phyloP scores from a whole-genome alignment of 495 filamentous ascomycete species.

The Tetracladium marchalianum region DNA sequence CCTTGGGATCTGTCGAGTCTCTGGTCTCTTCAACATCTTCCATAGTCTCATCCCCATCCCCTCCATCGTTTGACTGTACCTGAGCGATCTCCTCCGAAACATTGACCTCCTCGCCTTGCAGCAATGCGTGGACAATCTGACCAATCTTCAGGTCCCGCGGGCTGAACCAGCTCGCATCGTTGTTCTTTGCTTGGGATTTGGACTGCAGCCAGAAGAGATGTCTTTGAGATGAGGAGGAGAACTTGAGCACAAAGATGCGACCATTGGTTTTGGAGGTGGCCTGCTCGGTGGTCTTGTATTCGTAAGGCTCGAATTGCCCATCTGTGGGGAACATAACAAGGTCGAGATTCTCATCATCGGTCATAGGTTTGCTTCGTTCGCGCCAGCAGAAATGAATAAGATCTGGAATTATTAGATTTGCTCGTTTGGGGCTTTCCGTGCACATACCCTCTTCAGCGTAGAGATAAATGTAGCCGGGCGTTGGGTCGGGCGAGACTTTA shows the following conservation, averaged over 20 bases:
- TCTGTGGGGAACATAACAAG: slow-evolving; percentile 87
- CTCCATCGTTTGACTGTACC: slow-evolving; percentile 41
- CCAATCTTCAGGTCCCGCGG: slow-evolving; percentile 72
- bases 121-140: slow-evolving; percentile 68
- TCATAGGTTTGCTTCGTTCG: slow-evolving; percentile 40
- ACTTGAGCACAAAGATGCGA: slow-evolving; percentile 89
- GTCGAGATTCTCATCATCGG: slow-evolving; percentile 63
- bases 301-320: slow-evolving; percentile 73
- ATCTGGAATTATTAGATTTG: slow-evolving; percentile 35
- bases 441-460: slow-evolving; percentile 77
- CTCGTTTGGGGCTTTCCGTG: slow-evolving; percentile 1
- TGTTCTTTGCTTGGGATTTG: slow-evolving; percentile 63
- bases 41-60: slow-evolving; percentile 52
- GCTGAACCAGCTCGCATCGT: slow-evolving; percentile 71
- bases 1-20: slow-evolving; percentile 42
- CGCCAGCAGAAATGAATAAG: slow-evolving; percentile 98
- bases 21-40: slow-evolving; percentile 69
- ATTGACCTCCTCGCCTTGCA: slow-evolving; percentile 87
- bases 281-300: slow-evolving; percentile 35
- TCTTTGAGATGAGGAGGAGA: slow-evolving; percentile 81
- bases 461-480: slow-evolving; percentile 85
- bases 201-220: slow-evolving; percentile 96
- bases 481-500: slow-evolving; percentile 56
- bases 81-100: slow-evolving; percentile 65
- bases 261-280: slow-evolving; percentile 64